phyloP scores from a whole-genome alignment of 805 yeast species.

The Pichia kluyveri region DNA sequence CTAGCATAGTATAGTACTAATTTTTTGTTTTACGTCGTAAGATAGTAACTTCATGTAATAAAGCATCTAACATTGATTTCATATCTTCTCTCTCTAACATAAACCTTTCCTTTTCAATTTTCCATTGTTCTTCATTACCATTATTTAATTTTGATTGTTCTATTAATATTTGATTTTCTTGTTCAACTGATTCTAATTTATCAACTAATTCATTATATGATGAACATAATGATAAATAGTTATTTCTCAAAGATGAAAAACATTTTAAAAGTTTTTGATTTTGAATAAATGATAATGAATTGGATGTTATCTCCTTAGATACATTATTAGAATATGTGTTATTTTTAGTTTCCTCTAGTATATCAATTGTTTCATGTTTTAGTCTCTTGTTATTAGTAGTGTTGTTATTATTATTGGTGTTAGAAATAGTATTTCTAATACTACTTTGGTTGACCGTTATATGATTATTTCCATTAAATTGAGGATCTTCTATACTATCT shows the following conservation, averaged over 20 bases:
- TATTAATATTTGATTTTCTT: constrained; percentile 1
- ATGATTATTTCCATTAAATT: too few species aligned
- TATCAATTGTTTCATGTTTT: neutral
- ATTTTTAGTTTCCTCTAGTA: neutral
- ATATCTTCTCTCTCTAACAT: constrained; percentile 18
- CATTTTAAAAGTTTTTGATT: constrained; percentile 16
- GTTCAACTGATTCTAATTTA: neutral
- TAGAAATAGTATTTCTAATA: too few species aligned
- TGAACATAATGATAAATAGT: constrained; percentile 17
- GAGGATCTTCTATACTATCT: too few species aligned
- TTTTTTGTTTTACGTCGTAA: constrained; percentile 13
- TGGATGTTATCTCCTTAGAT: too few species aligned
- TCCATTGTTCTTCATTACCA: constrained; percentile 10
- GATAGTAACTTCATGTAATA: constrained; percentile 14
- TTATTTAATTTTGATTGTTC: constrained; percentile 7
- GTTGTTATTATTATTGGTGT: neutral
- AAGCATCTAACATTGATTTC: constrained; percentile 18
- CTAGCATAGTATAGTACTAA: neutral
- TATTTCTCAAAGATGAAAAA: constrained; percentile 17
- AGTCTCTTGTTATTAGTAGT: neutral
- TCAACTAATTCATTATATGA: constrained; percentile 16
- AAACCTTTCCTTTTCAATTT: constrained; percentile 14
- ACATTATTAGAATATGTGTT: too few species aligned
- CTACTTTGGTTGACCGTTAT: too few species aligned
- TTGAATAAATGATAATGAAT: neutral